Conservation (phyloP, 768 basidiomycete genomes). For the Collybiopsis confluens region DNA sequence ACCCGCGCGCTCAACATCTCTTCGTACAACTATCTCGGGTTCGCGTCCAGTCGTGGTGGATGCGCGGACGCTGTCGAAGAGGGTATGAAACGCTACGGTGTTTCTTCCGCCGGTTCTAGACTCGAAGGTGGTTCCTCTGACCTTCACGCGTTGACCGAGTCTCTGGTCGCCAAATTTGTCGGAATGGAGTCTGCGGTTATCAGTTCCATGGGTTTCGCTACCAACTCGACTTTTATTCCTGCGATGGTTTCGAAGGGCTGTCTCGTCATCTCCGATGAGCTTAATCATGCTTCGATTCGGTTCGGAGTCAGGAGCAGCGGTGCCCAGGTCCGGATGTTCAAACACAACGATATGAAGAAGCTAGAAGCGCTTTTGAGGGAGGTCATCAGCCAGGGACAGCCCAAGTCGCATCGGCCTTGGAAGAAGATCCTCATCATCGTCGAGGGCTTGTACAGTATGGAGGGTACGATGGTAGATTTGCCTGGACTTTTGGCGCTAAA, state of each 20-base stretch:
- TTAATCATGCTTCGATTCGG: constrained; percentile 96
- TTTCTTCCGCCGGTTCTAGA: constrained; percentile 73
- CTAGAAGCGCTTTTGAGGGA: constrained; percentile 82
- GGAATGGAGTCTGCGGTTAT: constrained; percentile 90
- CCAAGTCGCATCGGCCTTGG: constrained; percentile 98
- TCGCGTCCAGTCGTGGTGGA: constrained; percentile 88
- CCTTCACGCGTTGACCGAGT: constrained; percentile 75
- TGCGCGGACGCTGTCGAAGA: constrained; percentile 95
- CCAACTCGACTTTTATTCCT: constrained; percentile 91
- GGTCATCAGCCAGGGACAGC: constrained; percentile 94
- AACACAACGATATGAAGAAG: constrained; percentile 90
- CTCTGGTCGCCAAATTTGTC: constrained; percentile 84
- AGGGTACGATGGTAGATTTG: constrained; percentile 86
- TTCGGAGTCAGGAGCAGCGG: constrained; percentile 89
- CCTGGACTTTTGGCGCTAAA: constrained; percentile 83
- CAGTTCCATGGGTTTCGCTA: constrained; percentile 93
- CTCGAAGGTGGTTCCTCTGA: constrained; percentile 83
- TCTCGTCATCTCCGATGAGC: constrained; percentile 93
- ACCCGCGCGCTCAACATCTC: constrained; percentile 95
- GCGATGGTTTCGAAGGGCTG: constrained; percentile 88
- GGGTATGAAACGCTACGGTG: constrained; percentile 73
- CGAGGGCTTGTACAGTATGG: constrained; percentile 97
- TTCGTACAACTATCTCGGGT: constrained; percentile 98
- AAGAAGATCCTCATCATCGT: constrained; percentile 95
- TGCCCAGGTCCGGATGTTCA: constrained; percentile 88